Evolutionary conservation across 768 basidiomycete species (phyloP), one percentile per base, ranked within the genome.

Genomic region (Suillus ampliporus): DNA sequence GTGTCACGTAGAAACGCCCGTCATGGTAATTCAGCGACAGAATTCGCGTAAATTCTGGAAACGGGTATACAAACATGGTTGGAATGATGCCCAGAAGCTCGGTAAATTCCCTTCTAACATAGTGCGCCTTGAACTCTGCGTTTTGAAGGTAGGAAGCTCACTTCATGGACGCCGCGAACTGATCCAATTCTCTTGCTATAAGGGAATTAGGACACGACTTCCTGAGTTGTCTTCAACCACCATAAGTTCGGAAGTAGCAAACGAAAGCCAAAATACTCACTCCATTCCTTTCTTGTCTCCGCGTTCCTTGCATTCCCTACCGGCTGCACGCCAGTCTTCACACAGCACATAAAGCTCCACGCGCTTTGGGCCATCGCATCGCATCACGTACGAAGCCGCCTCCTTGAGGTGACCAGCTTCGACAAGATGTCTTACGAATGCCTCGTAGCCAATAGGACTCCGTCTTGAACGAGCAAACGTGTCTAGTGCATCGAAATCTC

Each of bases 361-460:
- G 26, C 95, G 83, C 67, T 87, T 89, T 28, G 87, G 89, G 1
- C 88, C 82, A 72, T 99, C 97, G 69, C 97, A 99, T 34, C 88
- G 87, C 2, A 88, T 76, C 23, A 99, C 92, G 71, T 90, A 99
- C 5, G 78, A 61, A 1, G 86, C 79, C 4, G 94, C 97, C 71
- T 97, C 91, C 70, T 86, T 92, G 31, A 75, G 69, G 72, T 90
- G 87, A 0, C 92, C 93, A 43, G 88, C 86, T 56, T 86, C 82
- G 34, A 92, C 84, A 41, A 97, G 83, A 67, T 92, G 88, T 41
- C 82, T 86, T 28, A 95, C 94, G 72, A 95, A 95, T 0, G 90
- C 84, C 71, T 98, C 96, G 71, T 97, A 99, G 1, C 97, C 97
- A 62, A 99, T 98, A 5, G 97, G 96, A 74, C 91, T 94, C 67